Evolutionary conservation across 331 rosid species (phyloP).

Genomic region (Stylosanthes scabra): DNA sequence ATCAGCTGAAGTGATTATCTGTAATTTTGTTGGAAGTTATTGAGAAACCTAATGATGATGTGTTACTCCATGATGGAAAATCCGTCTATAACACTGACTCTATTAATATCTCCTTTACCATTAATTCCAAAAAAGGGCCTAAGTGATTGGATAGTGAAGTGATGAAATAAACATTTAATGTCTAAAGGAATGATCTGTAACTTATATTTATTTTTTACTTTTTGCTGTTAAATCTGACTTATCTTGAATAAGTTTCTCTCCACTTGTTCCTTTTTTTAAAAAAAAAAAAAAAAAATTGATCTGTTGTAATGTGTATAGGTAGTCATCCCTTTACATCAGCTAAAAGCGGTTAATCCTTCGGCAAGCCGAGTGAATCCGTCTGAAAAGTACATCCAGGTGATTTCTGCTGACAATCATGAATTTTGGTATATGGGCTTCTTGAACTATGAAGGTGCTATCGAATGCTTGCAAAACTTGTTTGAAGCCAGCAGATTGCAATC

Average conservation of each 20-base stretch:
- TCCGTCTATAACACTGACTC: background rate
- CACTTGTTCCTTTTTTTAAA: conserved; percentile 8
- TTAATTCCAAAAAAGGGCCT: background rate
- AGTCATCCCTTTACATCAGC: conserved; percentile 78
- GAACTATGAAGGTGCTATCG: conserved; percentile 71
- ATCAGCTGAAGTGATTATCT: background rate
- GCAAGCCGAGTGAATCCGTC: conserved; percentile 66
- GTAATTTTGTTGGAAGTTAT: background rate
- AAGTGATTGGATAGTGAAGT: background rate
- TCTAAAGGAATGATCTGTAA: no score
- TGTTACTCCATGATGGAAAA: background rate
- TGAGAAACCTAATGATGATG: background rate
- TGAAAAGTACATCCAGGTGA: conserved; percentile 85
- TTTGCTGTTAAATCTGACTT: conserved; percentile 3
- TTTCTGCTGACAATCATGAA: conserved; percentile 78
- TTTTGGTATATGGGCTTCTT: conserved; percentile 99
- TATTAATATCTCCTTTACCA: background rate
- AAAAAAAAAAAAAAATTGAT: no score
- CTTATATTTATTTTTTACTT: background rate
- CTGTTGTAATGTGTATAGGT: conserved; percentile 56
- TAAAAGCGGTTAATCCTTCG: conserved; percentile 85
- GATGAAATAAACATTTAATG: no score
- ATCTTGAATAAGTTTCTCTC: conserved; percentile 13
- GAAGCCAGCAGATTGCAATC: conserved; percentile 49
- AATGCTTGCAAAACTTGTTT: conserved; percentile 61